Percentiles rank a stretch among this genome's conserved stretches.
These are phyloP conservation scores for Aspergillus egyptiacus DNA, from an alignment of 495 filamentous ascomycete genomes.

Conservation along the genomic window DNA sequence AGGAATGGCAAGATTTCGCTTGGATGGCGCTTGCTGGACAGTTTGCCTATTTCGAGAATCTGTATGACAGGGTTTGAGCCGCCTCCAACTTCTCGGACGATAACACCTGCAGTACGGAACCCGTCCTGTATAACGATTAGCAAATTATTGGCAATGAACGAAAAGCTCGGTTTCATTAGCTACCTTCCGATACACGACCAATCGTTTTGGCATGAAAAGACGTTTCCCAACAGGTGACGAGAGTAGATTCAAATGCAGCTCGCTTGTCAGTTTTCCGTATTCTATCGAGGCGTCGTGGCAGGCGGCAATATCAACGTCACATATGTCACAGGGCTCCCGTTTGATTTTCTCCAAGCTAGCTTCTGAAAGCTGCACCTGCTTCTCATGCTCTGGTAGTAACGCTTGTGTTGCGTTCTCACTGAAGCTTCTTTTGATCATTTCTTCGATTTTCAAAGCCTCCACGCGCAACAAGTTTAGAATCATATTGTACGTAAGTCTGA, in stretches of 20 bases:
- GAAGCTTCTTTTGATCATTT: constrained; percentile 99
- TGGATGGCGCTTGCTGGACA: constrained; percentile 58
- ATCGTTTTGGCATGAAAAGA: constrained; percentile 63
- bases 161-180: not conserved
- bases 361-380: constrained; percentile 86
- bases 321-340: constrained; percentile 74
- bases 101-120: constrained; percentile 69
- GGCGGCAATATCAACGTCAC: constrained; percentile 68
- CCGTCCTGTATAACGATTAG: constrained; percentile 53
- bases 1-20: constrained; percentile 77
- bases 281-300: constrained; percentile 79
- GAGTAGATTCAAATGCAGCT: constrained; percentile 66
- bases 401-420: constrained; percentile 98
- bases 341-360: constrained; percentile 86
- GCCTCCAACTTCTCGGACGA: constrained; percentile 66
- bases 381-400: constrained; percentile 88
- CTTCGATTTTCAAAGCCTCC: constrained; percentile 95
- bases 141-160: not conserved
- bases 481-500: constrained; percentile 98
- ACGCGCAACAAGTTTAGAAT: constrained; percentile 93
- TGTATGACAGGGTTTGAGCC: constrained; percentile 60
- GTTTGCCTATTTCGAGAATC: constrained; percentile 65
- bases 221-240: constrained; percentile 72
- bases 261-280: constrained; percentile 63
- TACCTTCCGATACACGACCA: constrained; percentile 69